Evolutionary conservation across 345 rosid genomes (phyloP).

Genomic region (Dovyalis caffra): DNA sequence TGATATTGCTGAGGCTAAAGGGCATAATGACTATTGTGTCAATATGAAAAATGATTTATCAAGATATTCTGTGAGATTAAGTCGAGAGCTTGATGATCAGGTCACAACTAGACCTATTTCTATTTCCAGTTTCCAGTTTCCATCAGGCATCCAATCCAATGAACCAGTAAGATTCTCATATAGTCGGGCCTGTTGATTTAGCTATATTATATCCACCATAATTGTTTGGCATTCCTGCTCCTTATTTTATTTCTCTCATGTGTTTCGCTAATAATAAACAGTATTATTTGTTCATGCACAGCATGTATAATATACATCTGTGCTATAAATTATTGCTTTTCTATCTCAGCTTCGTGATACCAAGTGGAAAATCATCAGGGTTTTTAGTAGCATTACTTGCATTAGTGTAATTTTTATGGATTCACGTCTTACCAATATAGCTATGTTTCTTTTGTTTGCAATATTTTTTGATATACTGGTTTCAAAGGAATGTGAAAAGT

Average conservation of each 20-base stretch:
- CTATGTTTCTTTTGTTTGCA: not conserved
- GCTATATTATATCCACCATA: not conserved
- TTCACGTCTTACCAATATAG: not conserved
- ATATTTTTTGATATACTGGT: not conserved
- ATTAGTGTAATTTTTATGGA: not conserved
- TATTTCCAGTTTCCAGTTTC: conserved; percentile 23
- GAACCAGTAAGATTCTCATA: conserved; percentile 29
- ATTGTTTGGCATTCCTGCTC: not conserved
- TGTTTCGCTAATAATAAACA: not conserved
- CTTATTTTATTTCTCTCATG: not conserved
- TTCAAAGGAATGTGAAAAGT: not conserved
- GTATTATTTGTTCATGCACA: not conserved
- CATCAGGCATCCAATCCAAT: conserved; percentile 16
- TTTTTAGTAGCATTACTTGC: not conserved
- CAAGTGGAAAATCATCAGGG: not conserved
- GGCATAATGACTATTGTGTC: not conserved
- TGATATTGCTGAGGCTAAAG: conserved; percentile 21
- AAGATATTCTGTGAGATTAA: conserved; percentile 5
- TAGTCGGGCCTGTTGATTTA: not conserved
- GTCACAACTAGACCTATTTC: conserved; percentile 15
- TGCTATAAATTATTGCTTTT: not conserved
- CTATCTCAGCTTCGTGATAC: not conserved
- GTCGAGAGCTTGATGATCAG: conserved; percentile 19
- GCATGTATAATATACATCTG: not conserved
- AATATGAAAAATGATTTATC: conserved; percentile 18